Evolutionary conservation across 2,329 filamentous ascomycete species (phyloP).

Genomic region (Graphilbum fragrans): DNA sequence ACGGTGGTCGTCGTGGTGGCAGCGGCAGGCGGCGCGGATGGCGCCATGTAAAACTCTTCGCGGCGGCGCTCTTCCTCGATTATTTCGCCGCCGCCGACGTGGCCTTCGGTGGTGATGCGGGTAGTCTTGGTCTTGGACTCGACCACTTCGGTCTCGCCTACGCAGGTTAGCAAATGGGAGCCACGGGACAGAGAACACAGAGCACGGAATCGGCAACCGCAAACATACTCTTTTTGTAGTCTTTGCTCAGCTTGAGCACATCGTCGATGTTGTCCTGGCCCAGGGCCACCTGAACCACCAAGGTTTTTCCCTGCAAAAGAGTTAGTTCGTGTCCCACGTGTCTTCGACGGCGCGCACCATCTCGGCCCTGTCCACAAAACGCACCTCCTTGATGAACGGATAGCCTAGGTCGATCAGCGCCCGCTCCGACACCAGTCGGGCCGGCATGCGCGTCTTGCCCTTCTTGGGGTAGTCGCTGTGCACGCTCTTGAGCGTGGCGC

Average conservation of each 20-base stretch:
- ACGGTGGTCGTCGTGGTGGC: background rate
- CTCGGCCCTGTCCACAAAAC: too few relatives aligned
- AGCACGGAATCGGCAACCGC: too few relatives aligned
- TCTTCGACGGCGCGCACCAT: too few relatives aligned
- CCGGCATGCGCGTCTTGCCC: conserved; percentile 82
- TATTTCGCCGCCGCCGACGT: conserved; percentile 21
- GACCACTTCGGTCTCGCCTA: conserved; percentile 5
- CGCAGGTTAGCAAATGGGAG: conserved; percentile 4
- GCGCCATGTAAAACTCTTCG: conserved; percentile 26
- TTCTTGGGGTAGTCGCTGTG: conserved; percentile 61
- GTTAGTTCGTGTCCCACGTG: too few relatives aligned
- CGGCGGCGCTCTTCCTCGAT: conserved; percentile 33
- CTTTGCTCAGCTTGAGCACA: conserved; percentile 70
- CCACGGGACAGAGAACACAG: background rate
- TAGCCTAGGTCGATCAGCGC: conserved; percentile 79
- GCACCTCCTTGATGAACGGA: conserved; percentile 74
- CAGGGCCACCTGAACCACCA: conserved; percentile 73
- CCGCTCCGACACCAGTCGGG: conserved; percentile 64
- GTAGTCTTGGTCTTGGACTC: conserved; percentile 7
- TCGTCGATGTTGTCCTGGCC: conserved; percentile 88
- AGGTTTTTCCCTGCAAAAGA: conserved; percentile 61
- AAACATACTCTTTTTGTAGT: conserved; percentile 48
- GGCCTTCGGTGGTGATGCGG: background rate
- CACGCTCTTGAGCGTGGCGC: conserved; percentile 32
- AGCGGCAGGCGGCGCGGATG: conserved; percentile 11